A percentile compares a stretch with the other conserved stretches of the same genome.
Conservation (phyloP, 2,329 filamentous ascomycete species). For the Hyphodiscus sp. region DNA sequence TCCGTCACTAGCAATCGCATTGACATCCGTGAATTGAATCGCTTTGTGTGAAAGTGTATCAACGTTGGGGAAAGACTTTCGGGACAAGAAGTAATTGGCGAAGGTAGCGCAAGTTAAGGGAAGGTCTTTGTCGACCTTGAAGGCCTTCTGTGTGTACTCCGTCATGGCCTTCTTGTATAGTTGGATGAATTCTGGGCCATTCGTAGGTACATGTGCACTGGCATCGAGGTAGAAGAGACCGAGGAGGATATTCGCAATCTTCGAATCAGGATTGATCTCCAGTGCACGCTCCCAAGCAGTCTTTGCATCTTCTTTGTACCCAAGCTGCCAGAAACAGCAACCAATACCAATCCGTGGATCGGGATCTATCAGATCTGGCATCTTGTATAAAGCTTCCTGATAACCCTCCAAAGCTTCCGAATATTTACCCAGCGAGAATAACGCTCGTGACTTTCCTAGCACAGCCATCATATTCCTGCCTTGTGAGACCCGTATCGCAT, state of each 20-base stretch:
- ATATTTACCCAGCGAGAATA: conserved; percentile 82
- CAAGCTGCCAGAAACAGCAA: conserved; percentile 94
- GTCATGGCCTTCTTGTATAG: conserved; percentile 93
- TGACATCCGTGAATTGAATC: conserved; percentile 93
- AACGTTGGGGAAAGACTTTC: conserved; percentile 73
- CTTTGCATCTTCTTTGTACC: conserved; percentile 88
- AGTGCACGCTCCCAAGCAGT: conserved; percentile 82
- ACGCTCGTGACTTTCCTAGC: conserved; percentile 79
- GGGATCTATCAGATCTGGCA: conserved; percentile 82
- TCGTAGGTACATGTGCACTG: conserved; percentile 74
- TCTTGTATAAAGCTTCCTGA: conserved; percentile 78
- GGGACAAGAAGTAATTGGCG: conserved; percentile 79
- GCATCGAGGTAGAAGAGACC: conserved; percentile 85
- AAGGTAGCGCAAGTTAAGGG: conserved; percentile 89
- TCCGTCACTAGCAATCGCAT: conserved; percentile 92
- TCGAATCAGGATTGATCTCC: conserved; percentile 75
- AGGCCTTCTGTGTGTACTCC: conserved; percentile 86
- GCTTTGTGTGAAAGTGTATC: conserved; percentile 86
- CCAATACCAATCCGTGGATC: conserved; percentile 95
- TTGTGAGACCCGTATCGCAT: conserved; percentile 77
- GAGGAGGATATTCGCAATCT: conserved; percentile 83
- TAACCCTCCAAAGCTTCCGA: conserved; percentile 77
- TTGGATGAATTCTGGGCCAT: conserved; percentile 75
- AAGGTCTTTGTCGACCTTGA: conserved; percentile 86
- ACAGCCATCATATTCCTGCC: conserved; percentile 88